Conservation (phyloP, 2,329 filamentous ascomycete species). For the Aspergillus hiratsukae region DNA sequence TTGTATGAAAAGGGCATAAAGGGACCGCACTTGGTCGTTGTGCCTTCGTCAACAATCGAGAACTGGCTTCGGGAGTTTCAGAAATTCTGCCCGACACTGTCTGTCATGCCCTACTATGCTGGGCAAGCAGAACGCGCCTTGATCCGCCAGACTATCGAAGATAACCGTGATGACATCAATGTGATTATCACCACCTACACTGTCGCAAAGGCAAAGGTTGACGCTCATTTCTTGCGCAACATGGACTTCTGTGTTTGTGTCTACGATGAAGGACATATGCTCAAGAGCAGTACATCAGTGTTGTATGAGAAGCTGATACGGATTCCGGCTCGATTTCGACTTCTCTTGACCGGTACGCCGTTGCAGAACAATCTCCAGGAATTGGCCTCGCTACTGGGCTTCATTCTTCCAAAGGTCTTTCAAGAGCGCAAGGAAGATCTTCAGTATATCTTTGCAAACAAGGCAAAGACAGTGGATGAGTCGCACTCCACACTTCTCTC, state of each 20-base stretch:
- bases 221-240: slow-evolving; percentile 59
- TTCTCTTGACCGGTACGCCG: slow-evolving; percentile 85
- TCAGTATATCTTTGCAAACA: slow-evolving; percentile 85
- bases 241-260: slow-evolving; percentile 60
- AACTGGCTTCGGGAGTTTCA: slow-evolving; percentile 93
- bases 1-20: slow-evolving; percentile 63
- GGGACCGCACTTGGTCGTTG: slow-evolving; percentile 79
- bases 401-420: slow-evolving; percentile 86
- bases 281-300: slow-evolving; percentile 83
- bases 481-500: slow-evolving; percentile 78
- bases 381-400: slow-evolving; percentile 83
- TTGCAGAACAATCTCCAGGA: slow-evolving; percentile 96
- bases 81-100: slow-evolving; percentile 74
- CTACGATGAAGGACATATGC: slow-evolving; percentile 89
- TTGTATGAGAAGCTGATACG: slow-evolving; percentile 74
- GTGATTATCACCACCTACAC: slow-evolving; percentile 71
- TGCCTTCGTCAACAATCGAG: slow-evolving; percentile 87
- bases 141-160: slow-evolving; percentile 63
- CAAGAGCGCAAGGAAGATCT: slow-evolving; percentile 70
- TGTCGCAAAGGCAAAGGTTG: slow-evolving; percentile 57
- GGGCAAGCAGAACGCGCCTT: slow-evolving; percentile 61
- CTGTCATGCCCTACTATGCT: slow-evolving; percentile 70
- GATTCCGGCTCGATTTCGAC: slow-evolving; percentile 75
- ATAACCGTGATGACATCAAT: slow-evolving; percentile 61
- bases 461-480: slow-evolving; percentile 72